A percentile compares a stretch with the other conserved stretches of the same genome.
Evolutionary conservation across 176 grass and related monocot species (phyloP).

Genomic region (Triticum monococcum): DNA sequence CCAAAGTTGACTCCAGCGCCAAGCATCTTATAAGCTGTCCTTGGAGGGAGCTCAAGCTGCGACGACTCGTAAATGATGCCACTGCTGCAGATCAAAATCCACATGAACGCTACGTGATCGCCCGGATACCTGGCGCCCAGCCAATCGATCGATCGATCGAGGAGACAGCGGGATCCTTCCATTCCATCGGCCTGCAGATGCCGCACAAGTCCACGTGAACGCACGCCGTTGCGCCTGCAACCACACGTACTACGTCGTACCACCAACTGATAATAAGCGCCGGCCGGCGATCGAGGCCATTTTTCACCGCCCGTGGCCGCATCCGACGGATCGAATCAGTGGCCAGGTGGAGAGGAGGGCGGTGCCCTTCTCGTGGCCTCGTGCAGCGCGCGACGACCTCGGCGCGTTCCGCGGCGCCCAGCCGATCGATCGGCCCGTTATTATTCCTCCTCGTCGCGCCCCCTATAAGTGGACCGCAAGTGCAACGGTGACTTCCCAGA

Average conservation of each 20-base stretch:
- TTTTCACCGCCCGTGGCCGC: not conserved
- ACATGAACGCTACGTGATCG: conserved; percentile 8
- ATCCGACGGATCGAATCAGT: not conserved
- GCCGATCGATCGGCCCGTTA: not conserved
- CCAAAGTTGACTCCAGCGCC: not conserved
- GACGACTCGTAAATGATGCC: not conserved
- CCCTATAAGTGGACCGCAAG: conserved; percentile 11
- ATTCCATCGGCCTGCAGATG: not conserved
- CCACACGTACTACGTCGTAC: not conserved
- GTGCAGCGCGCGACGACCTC: not conserved
- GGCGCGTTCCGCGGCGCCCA: conserved; percentile 4
- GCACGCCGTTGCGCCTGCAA: not conserved
- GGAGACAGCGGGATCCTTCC: conserved; percentile 19
- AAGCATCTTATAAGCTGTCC: not conserved
- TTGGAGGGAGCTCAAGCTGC: not conserved
- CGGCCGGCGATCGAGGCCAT: not conserved
- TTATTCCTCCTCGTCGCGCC: not conserved
- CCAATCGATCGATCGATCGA: not conserved
- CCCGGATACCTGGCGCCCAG: not conserved
- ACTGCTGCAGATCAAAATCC: not conserved
- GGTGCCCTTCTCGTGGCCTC: not conserved
- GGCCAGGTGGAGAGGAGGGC: not conserved
- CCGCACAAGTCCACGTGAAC: not conserved
- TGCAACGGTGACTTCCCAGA: not conserved
- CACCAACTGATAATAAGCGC: not conserved